phyloP scores from a whole-genome alignment of 2,329 filamentous ascomycete genomes.

The Chrysoporthe austroafricana region DNA sequence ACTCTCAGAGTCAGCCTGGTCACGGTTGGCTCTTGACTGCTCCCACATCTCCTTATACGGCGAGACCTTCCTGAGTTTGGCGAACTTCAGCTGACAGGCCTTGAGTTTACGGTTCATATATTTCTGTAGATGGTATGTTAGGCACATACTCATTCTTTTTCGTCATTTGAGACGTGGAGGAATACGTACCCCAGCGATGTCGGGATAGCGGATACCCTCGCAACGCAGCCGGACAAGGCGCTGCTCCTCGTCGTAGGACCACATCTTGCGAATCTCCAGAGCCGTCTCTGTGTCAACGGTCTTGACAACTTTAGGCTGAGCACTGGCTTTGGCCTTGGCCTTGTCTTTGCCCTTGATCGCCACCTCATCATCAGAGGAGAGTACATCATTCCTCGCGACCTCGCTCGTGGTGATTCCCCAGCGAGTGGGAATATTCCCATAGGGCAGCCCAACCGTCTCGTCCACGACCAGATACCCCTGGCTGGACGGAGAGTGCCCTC shows the following conservation, averaged over 20 bases:
- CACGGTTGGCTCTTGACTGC: background rate
- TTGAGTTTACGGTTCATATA: background rate
- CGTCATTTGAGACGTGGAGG: background rate
- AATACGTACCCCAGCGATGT: background rate
- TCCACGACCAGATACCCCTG: background rate
- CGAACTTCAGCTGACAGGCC: conserved; percentile 11
- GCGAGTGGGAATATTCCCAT: background rate
- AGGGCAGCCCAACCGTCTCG: background rate
- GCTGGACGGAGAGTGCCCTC: background rate
- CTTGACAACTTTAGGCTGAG: background rate
- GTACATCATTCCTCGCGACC: background rate
- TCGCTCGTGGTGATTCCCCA: background rate
- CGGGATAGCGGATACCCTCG: background rate
- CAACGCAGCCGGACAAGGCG: background rate
- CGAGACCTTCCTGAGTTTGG: background rate
- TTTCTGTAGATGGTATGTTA: background rate
- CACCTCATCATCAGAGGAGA: background rate
- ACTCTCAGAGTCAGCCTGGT: background rate
- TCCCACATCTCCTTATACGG: conserved; percentile 1
- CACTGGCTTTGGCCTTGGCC: background rate
- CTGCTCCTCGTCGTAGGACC: background rate
- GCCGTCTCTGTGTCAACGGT: background rate
- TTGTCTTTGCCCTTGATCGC: background rate
- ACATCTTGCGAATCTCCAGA: background rate
- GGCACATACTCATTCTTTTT: background rate